Evolutionary conservation across 2,329 filamentous ascomycete species (phyloP), one percentile per base, ranked within the genome.

Genomic region (Ophiostoma triangulosporum): DNA sequence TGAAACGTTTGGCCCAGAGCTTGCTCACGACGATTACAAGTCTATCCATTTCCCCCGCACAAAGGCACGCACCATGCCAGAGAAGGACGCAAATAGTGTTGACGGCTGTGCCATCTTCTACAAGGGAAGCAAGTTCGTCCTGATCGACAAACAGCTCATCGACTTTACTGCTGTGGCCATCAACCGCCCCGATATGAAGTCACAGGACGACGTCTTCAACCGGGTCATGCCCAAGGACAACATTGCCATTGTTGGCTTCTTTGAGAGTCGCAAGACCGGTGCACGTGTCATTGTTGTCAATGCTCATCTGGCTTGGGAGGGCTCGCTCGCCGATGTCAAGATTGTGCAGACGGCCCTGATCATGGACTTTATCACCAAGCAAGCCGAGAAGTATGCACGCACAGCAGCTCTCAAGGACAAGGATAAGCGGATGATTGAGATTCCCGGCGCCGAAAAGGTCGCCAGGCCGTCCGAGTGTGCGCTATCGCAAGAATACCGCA

Each of bases 191-290:
- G 93, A 97, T 65, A 95, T 96, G 81, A 97, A 97, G 71, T 88
- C 90, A 54, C 88, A 95, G 63, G 88, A 95, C 64, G 93, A 98
- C 63, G 91, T 97, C 54, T 97, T 95, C 76, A 98, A 98, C 67
- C 86, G 93, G 27, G 86, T 98, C 57, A 97, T 96, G 93, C 90
- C 91, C 57, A 88, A 93, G 70, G 93, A 98, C 73, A 91, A 97
- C 65, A 95, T 98, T 67, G 93, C 86, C 15, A 84, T 95, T 48
- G 80, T 95, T 48, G 82, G 86, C 54, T 95, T 97, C 72, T 80
- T 98, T 58, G 93, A 98, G 68, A 96, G 95, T 63, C 81, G 91
- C 35, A 73, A 80, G 57, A 96, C 91, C 0, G 93, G 93, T n/a
- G 83, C 88, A 14, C 83, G 93, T 54, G 73, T 97, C 63, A 95